Conservation (phyloP, 345 rosid species). For the Balakata baccata region DNA sequence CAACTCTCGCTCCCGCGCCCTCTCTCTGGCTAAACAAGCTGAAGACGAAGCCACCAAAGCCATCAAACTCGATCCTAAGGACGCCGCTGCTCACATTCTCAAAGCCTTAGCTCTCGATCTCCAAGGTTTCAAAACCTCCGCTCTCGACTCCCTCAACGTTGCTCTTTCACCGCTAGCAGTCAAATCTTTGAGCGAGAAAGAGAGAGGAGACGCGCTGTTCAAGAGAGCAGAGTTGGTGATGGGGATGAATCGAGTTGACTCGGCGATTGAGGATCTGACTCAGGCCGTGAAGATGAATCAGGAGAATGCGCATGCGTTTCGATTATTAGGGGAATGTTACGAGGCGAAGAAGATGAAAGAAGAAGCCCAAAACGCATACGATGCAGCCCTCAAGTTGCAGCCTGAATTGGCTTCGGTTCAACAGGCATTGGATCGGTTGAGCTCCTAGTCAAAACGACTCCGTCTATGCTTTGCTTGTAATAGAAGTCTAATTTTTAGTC, state of each 20-base stretch:
- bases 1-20: constrained; percentile 39
- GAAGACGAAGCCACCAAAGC: constrained; percentile 48
- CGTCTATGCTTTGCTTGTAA: not conserved
- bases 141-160: constrained; percentile 52
- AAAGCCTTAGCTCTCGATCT: constrained; percentile 58
- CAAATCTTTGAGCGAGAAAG: constrained; percentile 42
- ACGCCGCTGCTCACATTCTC: constrained; percentile 62
- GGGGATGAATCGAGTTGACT: constrained; percentile 37
- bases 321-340: constrained; percentile 56
- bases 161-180: constrained; percentile 56
- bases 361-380: constrained; percentile 46
- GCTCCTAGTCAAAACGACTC: not conserved
- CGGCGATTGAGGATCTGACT: constrained; percentile 50
- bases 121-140: constrained; percentile 57
- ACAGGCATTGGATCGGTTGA: constrained; percentile 41
- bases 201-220: constrained; percentile 52
- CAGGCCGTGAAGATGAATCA: constrained; percentile 34
- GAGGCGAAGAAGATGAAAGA: constrained; percentile 46
- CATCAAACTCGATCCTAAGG: constrained; percentile 48
- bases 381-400: constrained; percentile 42
- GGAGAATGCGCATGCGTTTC: constrained; percentile 36
- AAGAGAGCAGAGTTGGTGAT: constrained; percentile 58
- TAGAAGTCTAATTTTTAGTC: too few species aligned
- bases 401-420: constrained; percentile 31
- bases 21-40: constrained; percentile 54